Percentiles rank a stretch among this genome's conserved stretches.
Evolutionary conservation across 179 eudicot genomes (phyloP).

Genomic region (Drosera spatulata): DNA sequence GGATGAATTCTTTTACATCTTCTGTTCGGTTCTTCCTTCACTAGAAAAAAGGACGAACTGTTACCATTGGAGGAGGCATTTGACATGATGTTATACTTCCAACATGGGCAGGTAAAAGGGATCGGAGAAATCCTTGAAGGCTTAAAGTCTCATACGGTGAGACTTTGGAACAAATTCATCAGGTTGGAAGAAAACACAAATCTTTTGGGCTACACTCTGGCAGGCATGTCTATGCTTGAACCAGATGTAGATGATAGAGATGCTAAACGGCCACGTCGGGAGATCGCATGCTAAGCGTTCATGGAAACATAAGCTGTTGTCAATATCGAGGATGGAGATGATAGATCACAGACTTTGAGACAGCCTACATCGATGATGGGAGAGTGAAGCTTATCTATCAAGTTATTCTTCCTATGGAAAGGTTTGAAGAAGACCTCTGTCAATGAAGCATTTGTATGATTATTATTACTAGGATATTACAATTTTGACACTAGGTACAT

Average conservation of each 20-base stretch:
- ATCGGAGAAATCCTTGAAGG: conserved; percentile 89
- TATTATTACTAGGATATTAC: too few species aligned
- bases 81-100: neutral
- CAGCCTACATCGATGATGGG: too few species aligned
- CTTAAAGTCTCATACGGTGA: conserved; percentile 75
- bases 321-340: too few species aligned
- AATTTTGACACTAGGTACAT: too few species aligned
- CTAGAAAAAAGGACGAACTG: too few species aligned
- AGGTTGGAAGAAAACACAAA: conserved; percentile 83
- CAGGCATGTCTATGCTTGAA: conserved; percentile 88
- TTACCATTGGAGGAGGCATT: neutral
- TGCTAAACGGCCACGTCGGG: conserved; percentile 2
- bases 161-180: conserved; percentile 89
- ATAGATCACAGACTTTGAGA: too few species aligned
- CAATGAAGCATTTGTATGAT: too few species aligned
- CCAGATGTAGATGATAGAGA: conserved; percentile 32
- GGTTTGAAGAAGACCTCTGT: too few species aligned
- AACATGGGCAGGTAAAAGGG: conserved; percentile 54
- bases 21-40: too few species aligned
- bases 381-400: too few species aligned
- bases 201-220: conserved; percentile 77
- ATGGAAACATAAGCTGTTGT: neutral
- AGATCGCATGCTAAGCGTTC: conserved; percentile 5
- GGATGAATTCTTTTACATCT: too few species aligned
- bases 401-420: too few species aligned